Conservation (phyloP, 2,329 filamentous ascomycete genomes). For the Didymella arachidicola region DNA sequence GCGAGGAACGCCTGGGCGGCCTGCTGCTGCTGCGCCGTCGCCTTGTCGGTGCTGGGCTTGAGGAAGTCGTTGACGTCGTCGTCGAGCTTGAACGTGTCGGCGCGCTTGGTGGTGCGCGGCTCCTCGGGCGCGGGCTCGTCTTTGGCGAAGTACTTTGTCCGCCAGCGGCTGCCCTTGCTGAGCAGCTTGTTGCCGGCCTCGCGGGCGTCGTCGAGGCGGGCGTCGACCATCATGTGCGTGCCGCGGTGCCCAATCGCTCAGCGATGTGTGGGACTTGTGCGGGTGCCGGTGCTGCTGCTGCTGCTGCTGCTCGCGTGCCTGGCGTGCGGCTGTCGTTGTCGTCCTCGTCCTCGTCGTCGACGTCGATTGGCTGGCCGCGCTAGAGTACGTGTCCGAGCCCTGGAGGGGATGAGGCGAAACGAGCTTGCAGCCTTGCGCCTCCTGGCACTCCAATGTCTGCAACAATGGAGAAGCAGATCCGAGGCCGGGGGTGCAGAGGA, state of each 20-base stretch:
- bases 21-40: constrained; percentile 38
- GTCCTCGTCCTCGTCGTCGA: constrained; percentile 2
- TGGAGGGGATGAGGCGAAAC: constrained; percentile 9
- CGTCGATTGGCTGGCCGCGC: constrained; percentile 8
- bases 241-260: constrained; percentile 13
- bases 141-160: constrained; percentile 58
- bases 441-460: constrained; percentile 1
- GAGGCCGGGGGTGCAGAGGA: background rate
- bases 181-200: constrained; percentile 47
- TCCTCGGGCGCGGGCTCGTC: constrained; percentile 47
- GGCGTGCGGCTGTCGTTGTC: constrained; percentile 5
- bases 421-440: background rate
- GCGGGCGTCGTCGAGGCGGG: constrained; percentile 26
- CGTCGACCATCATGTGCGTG: constrained; percentile 41
- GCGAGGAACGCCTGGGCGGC: constrained; percentile 40
- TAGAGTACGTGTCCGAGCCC: constrained; percentile 6
- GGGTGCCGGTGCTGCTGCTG: too few relatives aligned
- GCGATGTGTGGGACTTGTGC: constrained; percentile 2
- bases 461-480: too few relatives aligned
- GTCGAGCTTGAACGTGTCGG: constrained; percentile 44
- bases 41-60: constrained; percentile 59
- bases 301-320: constrained; percentile 17
- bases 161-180: constrained; percentile 56
- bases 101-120: constrained; percentile 35
- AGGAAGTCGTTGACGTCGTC: constrained; percentile 66